These are phyloP conservation scores for Ascochyta clinopodiicola DNA, from an alignment of 2,329 filamentous ascomycete genomes.

Conservation along the genomic window DNA sequence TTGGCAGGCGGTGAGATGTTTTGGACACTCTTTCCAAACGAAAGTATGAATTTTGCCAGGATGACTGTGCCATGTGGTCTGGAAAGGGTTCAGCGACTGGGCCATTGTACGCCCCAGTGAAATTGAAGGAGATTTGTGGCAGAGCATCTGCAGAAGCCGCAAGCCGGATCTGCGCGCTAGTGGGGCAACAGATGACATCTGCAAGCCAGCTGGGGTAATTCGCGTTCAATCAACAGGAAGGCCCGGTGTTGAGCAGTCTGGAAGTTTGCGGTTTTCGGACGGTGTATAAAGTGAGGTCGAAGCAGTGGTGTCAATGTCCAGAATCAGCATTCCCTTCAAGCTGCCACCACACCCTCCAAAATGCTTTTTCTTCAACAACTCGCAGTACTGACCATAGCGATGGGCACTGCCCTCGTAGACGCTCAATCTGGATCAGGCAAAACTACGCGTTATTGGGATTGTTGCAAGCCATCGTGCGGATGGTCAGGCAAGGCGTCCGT, in stretches of 20 bases:
- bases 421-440: conserved; percentile 38
- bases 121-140: conserved; percentile 14
- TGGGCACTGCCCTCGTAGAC: conserved; percentile 35
- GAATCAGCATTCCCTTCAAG: background rate
- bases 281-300: conserved; percentile 1
- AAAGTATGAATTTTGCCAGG: background rate
- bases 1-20: background rate
- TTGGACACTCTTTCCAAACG: background rate
- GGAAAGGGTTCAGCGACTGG: conserved; percentile 2
- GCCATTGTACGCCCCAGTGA: conserved; percentile 17
- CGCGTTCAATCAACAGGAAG: background rate
- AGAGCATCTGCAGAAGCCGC: conserved; percentile 9
- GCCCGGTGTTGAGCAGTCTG: background rate
- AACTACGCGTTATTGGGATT: conserved; percentile 59
- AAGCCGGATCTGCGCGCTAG: conserved; percentile 11
- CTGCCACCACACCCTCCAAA: conserved; percentile 10
- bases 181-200: background rate
- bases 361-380: conserved; percentile 41
- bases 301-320: background rate
- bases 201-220: background rate
- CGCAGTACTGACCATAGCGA: conserved; percentile 34
- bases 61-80: background rate
- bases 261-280: background rate
- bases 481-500: conserved; percentile 65
- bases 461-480: conserved; percentile 73